Conservation (phyloP, 768 basidiomycete species). For the Porphyrellus cyaneotinctus region DNA sequence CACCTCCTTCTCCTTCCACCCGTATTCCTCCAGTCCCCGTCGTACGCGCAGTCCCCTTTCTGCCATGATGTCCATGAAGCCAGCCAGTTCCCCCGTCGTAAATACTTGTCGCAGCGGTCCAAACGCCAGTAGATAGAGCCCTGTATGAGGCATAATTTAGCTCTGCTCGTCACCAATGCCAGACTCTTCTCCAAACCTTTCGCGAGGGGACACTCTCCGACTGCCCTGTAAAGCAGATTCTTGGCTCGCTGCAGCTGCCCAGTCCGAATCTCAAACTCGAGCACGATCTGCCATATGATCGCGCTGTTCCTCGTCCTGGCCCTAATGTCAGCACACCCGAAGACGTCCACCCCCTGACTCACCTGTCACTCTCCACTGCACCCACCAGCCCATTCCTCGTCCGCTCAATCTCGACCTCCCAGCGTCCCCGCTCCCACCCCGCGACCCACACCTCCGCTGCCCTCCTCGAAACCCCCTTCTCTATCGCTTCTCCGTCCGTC, state of each 20-base stretch:
- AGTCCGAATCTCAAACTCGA: constrained; percentile 72
- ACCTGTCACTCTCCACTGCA: constrained; percentile 70
- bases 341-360: constrained; percentile 14
- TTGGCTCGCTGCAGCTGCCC: constrained; percentile 61
- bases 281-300: constrained; percentile 65
- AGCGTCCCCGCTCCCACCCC: constrained; percentile 72
- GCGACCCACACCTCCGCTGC: constrained; percentile 73
- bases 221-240: constrained; percentile 66
- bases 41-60: constrained; percentile 68
- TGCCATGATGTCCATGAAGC: constrained; percentile 68
- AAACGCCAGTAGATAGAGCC: constrained; percentile 76
- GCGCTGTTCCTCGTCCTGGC: constrained; percentile 62
- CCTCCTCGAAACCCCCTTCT: constrained; percentile 57
- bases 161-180: neutral
- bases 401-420: constrained; percentile 68
- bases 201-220: constrained; percentile 67
- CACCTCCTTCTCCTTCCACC: constrained; percentile 12
- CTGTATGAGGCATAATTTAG: constrained; percentile 38
- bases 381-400: constrained; percentile 57
- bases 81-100: constrained; percentile 52
- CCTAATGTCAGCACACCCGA: constrained; percentile 5
- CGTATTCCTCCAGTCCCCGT: constrained; percentile 50
- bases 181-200: constrained; percentile 49
- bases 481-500: constrained; percentile 33
- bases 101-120: constrained; percentile 65